Percentiles rank a stretch among this genome's conserved stretches.
phyloP scores from a whole-genome alignment of 768 basidiomycete genomes.

The Lactifluus piperatus region DNA sequence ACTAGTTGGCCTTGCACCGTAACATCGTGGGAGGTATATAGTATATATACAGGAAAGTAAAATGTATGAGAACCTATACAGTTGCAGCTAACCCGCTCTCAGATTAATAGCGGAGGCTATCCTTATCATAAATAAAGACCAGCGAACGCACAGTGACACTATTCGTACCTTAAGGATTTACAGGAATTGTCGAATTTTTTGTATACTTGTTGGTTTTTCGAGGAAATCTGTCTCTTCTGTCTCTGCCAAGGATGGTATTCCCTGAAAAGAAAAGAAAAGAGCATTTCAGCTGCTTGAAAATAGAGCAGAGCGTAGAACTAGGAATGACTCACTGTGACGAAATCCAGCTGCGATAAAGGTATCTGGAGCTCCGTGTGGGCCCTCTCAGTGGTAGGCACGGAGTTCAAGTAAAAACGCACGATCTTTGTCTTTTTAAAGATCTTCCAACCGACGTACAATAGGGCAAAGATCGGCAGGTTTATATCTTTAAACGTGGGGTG shows the following conservation, averaged over 20 bases:
- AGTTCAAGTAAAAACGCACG: background rate
- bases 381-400: background rate
- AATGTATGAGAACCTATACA: background rate
- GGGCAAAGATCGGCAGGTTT: constrained; percentile 14
- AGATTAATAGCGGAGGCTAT: too few species aligned
- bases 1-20: too few species aligned
- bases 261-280: background rate
- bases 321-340: constrained; percentile 12
- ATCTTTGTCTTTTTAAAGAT: constrained; percentile 18
- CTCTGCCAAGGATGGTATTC: constrained; percentile 14
- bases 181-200: constrained; percentile 6
- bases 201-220: background rate
- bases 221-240: constrained; percentile 13
- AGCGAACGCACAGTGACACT: background rate
- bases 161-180: background rate
- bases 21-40: too few species aligned
- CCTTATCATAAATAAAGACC: background rate
- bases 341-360: constrained; percentile 12
- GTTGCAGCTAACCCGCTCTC: background rate
- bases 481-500: constrained; percentile 5
- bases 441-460: constrained; percentile 17
- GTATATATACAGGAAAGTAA: too few species aligned
- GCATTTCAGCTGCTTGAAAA: background rate
- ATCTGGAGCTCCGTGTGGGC: background rate
- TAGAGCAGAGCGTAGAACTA: background rate